Percentiles rank a stretch among this genome's conserved stretches.
phyloP scores from a whole-genome alignment of 2,329 filamentous ascomycete species.

The Furcasterigmium furcatum region DNA sequence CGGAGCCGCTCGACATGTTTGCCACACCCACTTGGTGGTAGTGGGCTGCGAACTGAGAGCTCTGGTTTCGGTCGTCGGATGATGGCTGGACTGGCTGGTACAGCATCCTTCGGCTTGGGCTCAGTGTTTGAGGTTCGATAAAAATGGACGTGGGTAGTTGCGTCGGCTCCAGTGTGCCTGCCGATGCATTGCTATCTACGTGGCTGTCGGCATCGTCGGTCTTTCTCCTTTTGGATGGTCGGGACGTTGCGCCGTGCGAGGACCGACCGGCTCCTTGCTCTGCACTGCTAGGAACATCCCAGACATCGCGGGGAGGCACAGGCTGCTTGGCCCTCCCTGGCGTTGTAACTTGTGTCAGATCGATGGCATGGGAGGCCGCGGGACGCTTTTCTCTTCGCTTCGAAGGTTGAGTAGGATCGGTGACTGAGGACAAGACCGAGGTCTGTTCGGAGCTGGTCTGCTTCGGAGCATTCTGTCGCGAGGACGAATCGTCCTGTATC shows the following conservation, averaged over 20 bases:
- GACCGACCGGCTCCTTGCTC: constrained; percentile 13
- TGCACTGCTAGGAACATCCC: constrained; percentile 43
- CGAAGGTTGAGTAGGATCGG: too few relatives aligned
- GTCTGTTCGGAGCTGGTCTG: not conserved
- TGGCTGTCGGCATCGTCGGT: not conserved
- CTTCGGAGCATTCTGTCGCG: constrained; percentile 4
- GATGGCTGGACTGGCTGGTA: constrained; percentile 25
- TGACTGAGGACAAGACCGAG: too few relatives aligned
- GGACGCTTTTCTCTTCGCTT: not conserved
- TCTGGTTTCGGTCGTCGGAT: constrained; percentile 7
- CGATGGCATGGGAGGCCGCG: constrained; percentile 2
- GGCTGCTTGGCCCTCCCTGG: constrained; percentile 18
- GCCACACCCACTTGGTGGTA: constrained; percentile 6
- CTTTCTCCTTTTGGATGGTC: constrained; percentile 1
- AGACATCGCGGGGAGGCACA: constrained; percentile 25
- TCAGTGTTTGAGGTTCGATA: constrained; percentile 27
- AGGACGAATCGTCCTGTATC: constrained; percentile 21
- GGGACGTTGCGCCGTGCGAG: not conserved
- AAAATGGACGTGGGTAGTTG: constrained; percentile 20
- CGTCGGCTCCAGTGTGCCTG: not conserved
- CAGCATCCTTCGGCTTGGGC: constrained; percentile 31
- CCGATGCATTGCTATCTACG: not conserved
- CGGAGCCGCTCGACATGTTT: constrained; percentile 22
- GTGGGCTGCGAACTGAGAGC: constrained; percentile 5
- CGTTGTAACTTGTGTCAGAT: constrained; percentile 28